Percentiles rank a stretch among this genome's conserved stretches.
These are phyloP conservation scores for Albizia julibrissin DNA, from an alignment of 306 rosid species.

Conservation along the genomic window DNA sequence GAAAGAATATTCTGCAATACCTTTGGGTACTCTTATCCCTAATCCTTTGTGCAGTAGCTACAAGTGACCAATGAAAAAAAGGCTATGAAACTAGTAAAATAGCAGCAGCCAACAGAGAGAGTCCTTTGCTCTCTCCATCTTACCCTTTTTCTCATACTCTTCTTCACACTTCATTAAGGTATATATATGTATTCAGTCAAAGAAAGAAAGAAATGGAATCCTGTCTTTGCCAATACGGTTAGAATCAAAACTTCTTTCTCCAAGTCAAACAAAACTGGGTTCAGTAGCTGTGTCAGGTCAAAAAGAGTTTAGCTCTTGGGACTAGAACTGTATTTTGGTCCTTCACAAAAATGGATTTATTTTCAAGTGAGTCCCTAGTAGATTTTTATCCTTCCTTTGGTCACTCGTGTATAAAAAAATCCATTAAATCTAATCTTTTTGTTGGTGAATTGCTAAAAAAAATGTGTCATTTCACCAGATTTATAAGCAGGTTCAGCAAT, in stretches of 20 bases:
- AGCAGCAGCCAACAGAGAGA: constrained; percentile 33
- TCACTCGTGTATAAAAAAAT: neutral
- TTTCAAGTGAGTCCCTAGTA: neutral
- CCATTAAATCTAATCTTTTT: neutral
- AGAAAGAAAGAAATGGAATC: constrained; percentile 37
- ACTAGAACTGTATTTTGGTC: neutral
- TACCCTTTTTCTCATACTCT: constrained; percentile 35
- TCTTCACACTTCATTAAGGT: neutral
- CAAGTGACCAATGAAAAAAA: constrained; percentile 40
- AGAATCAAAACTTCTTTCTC: constrained; percentile 39
- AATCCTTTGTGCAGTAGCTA: constrained; percentile 39
- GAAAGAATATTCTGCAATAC: constrained; percentile 45
- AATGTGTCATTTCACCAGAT: neutral
- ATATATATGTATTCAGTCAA: constrained; percentile 44
- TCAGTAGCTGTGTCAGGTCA: constrained; percentile 16
- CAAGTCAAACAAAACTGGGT: constrained; percentile 37
- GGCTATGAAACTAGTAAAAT: constrained; percentile 44
- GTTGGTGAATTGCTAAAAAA: neutral
- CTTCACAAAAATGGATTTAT: constrained; percentile 5
- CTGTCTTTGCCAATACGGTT: constrained; percentile 35
- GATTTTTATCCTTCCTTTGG: neutral
- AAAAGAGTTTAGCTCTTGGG: neutral
- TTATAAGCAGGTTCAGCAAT: neutral
- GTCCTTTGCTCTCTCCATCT: constrained; percentile 44
- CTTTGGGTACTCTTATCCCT: constrained; percentile 37